Conservation (phyloP, 2,329 filamentous ascomycete genomes). For the Monosporascus sp. region DNA sequence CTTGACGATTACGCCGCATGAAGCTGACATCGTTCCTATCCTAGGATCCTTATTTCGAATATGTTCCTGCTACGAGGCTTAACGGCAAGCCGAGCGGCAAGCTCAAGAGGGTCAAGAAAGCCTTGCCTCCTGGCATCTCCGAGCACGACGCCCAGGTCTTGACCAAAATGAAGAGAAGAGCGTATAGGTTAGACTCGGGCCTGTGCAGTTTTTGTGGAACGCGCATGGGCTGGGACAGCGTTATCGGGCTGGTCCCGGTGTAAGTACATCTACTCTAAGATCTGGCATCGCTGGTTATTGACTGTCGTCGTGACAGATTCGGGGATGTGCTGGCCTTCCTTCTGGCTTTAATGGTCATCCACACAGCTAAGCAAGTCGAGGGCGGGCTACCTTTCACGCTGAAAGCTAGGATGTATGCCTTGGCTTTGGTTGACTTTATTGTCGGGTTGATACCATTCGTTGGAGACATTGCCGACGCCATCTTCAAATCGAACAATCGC, state of each 20-base stretch:
- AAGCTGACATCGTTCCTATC: slow-evolving; percentile 15
- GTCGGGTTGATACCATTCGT: slow-evolving; percentile 70
- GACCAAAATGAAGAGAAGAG: slow-evolving; percentile 77
- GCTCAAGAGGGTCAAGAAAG: slow-evolving; percentile 78
- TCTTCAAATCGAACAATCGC: slow-evolving; percentile 69
- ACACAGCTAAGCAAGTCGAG: slow-evolving; percentile 66
- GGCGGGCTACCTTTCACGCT: slow-evolving; percentile 64
- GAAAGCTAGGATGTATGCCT: slow-evolving; percentile 69
- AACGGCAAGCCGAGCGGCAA: slow-evolving; percentile 62
- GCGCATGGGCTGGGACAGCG: slow-evolving; percentile 81
- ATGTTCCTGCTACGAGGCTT: slow-evolving; percentile 67
- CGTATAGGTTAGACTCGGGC: slow-evolving; percentile 79
- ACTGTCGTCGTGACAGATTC: slow-evolving; percentile 39
- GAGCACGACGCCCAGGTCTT: slow-evolving; percentile 76
- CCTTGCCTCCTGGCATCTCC: slow-evolving; percentile 76
- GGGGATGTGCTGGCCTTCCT: slow-evolving; percentile 71
- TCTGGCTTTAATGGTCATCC: slow-evolving; percentile 70
- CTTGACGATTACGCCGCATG: slow-evolving; percentile 28
- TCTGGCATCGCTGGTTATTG: slow-evolving; percentile 14
- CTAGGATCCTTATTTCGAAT: slow-evolving; percentile 87
- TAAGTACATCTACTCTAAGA: slow-evolving; percentile 41
- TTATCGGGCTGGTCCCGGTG: slow-evolving; percentile 79
- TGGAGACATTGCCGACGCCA: slow-evolving; percentile 69
- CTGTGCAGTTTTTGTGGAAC: slow-evolving; percentile 78
- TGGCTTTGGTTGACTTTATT: slow-evolving; percentile 68